These are phyloP conservation scores for Acacia melanoxylon DNA, from an alignment of 306 rosid species.

Conservation along the genomic window DNA sequence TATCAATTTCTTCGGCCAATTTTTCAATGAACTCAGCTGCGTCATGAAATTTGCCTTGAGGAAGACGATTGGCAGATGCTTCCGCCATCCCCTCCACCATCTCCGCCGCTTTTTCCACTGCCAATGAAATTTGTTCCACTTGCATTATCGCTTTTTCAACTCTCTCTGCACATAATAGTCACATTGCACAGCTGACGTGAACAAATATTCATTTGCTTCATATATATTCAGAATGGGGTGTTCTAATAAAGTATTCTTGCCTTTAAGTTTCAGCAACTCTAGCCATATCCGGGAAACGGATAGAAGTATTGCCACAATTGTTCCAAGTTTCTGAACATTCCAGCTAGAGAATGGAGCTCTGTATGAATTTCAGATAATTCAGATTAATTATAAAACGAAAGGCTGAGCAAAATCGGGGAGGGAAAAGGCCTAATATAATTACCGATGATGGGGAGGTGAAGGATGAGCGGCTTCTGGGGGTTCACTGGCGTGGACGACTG, in stretches of 20 bases:
- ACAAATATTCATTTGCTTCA: not conserved
- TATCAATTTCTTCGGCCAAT: slow-evolving; percentile 31
- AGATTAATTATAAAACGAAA: not conserved
- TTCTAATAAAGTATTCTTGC: slow-evolving; percentile 23
- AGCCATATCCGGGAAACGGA: slow-evolving; percentile 61
- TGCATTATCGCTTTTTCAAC: too few relatives aligned
- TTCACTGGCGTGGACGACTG: slow-evolving; percentile 26
- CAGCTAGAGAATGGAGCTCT: slow-evolving; percentile 31
- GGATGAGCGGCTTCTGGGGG: slow-evolving; percentile 32
- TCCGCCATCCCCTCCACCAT: slow-evolving; percentile 54
- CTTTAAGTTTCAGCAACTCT: slow-evolving; percentile 46
- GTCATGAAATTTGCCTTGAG: slow-evolving; percentile 31
- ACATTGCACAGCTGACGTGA: too few relatives aligned
- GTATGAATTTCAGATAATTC: not conserved
- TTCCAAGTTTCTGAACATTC: slow-evolving; percentile 59
- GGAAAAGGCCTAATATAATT: not conserved
- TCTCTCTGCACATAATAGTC: too few relatives aligned
- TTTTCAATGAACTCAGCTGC: slow-evolving; percentile 35
- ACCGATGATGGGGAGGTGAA: slow-evolving; percentile 28
- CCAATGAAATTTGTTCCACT: too few relatives aligned
- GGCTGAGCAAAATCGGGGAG: too few relatives aligned
- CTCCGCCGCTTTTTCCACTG: slow-evolving; percentile 56
- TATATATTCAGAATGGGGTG: not conserved
- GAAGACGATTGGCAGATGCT: slow-evolving; percentile 43
- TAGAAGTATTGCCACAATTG: slow-evolving; percentile 42